A percentile compares a stretch with the other conserved stretches of the same genome.
These are phyloP conservation scores for Penicillium angulare DNA, from an alignment of 495 filamentous ascomycete species.

Conservation along the genomic window DNA sequence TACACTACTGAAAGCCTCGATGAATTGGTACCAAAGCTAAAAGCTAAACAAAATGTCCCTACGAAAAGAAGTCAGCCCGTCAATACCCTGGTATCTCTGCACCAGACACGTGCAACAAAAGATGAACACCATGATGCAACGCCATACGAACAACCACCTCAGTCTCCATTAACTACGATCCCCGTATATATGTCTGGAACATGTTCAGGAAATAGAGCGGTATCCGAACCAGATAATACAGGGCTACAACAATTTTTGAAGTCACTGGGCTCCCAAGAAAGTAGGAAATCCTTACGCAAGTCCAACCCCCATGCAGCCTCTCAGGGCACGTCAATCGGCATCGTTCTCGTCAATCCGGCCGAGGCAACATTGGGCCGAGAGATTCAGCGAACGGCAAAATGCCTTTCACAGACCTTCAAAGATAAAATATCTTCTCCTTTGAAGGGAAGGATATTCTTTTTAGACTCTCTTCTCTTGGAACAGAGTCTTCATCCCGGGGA, in stretches of 20 bases:
- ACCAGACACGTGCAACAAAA: background rate
- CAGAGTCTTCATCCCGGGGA: constrained; percentile 13
- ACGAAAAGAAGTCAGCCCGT: background rate
- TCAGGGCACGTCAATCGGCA: constrained; percentile 16
- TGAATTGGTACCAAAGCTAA: too few species aligned
- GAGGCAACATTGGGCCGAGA: constrained; percentile 20
- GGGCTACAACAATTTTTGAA: constrained; percentile 15
- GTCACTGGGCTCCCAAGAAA: constrained; percentile 9
- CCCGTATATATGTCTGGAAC: constrained; percentile 21
- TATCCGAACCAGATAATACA: background rate
- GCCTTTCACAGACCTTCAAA: constrained; percentile 10
- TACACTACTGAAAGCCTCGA: too few species aligned
- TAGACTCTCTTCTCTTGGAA: constrained; percentile 25
- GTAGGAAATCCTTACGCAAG: constrained; percentile 1
- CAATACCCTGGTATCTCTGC: background rate
- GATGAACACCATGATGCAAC: background rate
- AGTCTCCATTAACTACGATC: constrained; percentile 27
- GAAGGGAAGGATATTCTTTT: constrained; percentile 35
- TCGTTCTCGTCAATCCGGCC: constrained; percentile 18
- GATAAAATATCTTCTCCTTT: background rate
- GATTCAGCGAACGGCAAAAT: constrained; percentile 22
- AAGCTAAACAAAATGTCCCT: too few species aligned
- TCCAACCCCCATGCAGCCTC: constrained; percentile 26
- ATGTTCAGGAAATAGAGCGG: background rate
- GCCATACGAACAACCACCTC: background rate